These are phyloP conservation scores for Boletus edulis DNA, from an alignment of 768 basidiomycete genomes.

Conservation along the genomic window DNA sequence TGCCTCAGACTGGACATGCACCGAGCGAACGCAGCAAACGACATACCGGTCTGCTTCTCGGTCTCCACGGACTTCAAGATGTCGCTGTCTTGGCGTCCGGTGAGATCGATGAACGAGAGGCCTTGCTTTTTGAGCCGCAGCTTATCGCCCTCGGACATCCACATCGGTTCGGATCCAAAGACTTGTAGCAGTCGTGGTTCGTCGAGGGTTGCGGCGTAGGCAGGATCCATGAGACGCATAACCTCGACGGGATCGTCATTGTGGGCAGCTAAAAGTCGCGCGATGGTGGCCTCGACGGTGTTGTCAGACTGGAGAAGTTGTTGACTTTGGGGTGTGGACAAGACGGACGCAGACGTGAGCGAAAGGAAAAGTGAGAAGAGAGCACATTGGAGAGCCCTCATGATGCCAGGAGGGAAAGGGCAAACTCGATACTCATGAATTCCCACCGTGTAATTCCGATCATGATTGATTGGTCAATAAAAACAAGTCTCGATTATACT, in stretches of 20 bases:
- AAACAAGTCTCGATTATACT: no score
- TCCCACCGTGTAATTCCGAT: no score
- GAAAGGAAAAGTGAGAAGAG: neutral
- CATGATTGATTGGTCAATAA: no score
- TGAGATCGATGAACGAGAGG: neutral
- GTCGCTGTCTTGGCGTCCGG: neutral
- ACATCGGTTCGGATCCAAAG: neutral
- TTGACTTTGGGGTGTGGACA: neutral
- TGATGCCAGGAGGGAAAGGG: neutral
- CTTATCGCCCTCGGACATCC: constrained; percentile 4
- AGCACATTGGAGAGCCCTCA: neutral
- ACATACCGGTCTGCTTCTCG: neutral
- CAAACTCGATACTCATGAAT: no score
- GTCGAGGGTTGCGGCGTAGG: constrained; percentile 12
- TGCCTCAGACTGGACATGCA: neutral
- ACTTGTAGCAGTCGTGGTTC: constrained; percentile 10
- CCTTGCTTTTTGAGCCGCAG: neutral
- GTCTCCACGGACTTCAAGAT: no score
- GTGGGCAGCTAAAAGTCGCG: constrained; percentile 8
- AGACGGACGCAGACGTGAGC: neutral
- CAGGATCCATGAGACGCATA: constrained; percentile 14
- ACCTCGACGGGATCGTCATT: constrained; percentile 15
- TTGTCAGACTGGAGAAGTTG: neutral
- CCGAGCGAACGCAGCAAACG: neutral
- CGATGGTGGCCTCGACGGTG: neutral